phyloP scores from a whole-genome alignment of 345 rosid species.

The Kandelia obovata region DNA sequence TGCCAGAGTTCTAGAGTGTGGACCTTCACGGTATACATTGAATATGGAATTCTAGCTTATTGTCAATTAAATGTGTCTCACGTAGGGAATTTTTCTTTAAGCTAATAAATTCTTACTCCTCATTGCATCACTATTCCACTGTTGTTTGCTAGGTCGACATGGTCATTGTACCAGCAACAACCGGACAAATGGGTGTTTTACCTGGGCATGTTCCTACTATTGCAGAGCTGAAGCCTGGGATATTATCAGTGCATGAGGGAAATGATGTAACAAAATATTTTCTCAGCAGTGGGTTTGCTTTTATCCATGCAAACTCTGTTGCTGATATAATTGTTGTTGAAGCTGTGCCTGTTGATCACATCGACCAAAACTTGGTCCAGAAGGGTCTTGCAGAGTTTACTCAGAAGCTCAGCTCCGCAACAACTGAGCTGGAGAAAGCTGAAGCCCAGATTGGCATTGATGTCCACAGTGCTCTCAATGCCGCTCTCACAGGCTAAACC shows the following conservation, averaged over 20 bases:
- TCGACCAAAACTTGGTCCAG: slow-evolving; percentile 70
- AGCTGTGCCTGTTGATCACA: slow-evolving; percentile 68
- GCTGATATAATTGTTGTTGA: slow-evolving; percentile 73
- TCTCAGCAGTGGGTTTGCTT: slow-evolving; percentile 84
- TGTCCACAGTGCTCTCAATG: slow-evolving; percentile 69
- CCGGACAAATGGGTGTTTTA: slow-evolving; percentile 91
- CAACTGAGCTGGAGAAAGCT: slow-evolving; percentile 75
- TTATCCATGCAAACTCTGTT: slow-evolving; percentile 72
- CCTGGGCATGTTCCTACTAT: slow-evolving; percentile 86
- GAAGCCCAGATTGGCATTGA: slow-evolving; percentile 88
- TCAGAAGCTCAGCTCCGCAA: slow-evolving; percentile 67
- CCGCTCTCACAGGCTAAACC: slow-evolving; percentile 43
- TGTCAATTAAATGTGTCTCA: too few species aligned
- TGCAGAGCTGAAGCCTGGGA: slow-evolving; percentile 85
- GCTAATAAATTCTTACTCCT: background rate
- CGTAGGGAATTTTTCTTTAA: background rate
- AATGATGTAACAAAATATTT: slow-evolving; percentile 68
- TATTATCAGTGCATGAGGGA: slow-evolving; percentile 84
- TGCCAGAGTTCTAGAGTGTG: background rate
- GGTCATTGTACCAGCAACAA: slow-evolving; percentile 89
- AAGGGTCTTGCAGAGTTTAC: slow-evolving; percentile 80
- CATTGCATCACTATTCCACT: background rate
- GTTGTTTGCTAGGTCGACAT: slow-evolving; percentile 66
- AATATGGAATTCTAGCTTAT: background rate
- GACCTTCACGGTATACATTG: background rate